A percentile compares a stretch with the other conserved stretches of the same genome.
These are phyloP conservation scores for Actinomortierella wolfii DNA, from an alignment of 371 early-diverging fungal species.

Conservation along the genomic window DNA sequence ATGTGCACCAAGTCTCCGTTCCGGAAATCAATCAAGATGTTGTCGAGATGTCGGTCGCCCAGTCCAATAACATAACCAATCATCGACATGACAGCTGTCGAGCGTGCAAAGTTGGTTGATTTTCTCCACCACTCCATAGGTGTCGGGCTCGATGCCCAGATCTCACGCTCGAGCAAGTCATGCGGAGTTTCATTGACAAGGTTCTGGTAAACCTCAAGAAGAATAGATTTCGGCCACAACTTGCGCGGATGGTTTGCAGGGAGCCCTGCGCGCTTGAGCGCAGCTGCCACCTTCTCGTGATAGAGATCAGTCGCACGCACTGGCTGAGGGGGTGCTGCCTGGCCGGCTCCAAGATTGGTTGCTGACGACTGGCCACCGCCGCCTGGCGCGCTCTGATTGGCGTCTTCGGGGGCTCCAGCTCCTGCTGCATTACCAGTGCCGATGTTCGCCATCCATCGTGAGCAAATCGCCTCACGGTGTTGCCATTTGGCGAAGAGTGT, in stretches of 20 bases:
- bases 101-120: slow-evolving; percentile 77
- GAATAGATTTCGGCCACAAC: slow-evolving; percentile 69
- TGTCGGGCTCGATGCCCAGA: slow-evolving; percentile 59
- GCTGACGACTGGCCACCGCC: slow-evolving; percentile 11
- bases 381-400: slow-evolving; percentile 7
- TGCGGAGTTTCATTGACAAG: slow-evolving; percentile 68
- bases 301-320: slow-evolving; percentile 48
- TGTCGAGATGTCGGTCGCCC: slow-evolving; percentile 98
- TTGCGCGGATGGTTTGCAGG: slow-evolving; percentile 56
- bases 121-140: slow-evolving; percentile 75
- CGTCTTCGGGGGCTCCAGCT: slow-evolving; percentile 15
- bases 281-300: slow-evolving; percentile 37
- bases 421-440: slow-evolving; percentile 2
- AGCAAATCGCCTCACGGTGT: slow-evolving; percentile 54
- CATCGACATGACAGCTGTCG: slow-evolving; percentile 93
- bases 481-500: slow-evolving; percentile 61
- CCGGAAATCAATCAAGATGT: slow-evolving; percentile 88
- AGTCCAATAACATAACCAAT: slow-evolving; percentile 97
- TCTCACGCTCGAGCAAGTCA: slow-evolving; percentile 64
- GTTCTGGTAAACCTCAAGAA: slow-evolving; percentile 64
- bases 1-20: slow-evolving; percentile 96
- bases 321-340: slow-evolving; percentile 23
- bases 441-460: slow-evolving; percentile 48
- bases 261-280: slow-evolving; percentile 56
- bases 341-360: slow-evolving; percentile 8